Conservation (phyloP, 2,329 filamentous ascomycete species). For the Leptographium lundbergii region DNA sequence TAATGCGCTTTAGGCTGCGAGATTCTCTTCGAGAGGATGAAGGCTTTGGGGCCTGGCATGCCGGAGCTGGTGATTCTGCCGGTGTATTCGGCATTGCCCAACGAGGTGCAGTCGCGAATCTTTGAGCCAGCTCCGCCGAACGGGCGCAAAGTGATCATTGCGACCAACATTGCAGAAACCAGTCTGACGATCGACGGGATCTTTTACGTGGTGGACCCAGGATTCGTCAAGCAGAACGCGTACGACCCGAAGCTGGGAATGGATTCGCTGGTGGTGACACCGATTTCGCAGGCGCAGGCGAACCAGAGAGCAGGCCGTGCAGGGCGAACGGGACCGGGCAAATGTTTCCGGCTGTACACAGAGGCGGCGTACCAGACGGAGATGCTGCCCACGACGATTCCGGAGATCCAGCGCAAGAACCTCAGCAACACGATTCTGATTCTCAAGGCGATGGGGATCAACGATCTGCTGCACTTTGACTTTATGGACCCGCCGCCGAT, state of each 20-base stretch:
- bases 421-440: slow-evolving; percentile 87
- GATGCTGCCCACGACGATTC: slow-evolving; percentile 92
- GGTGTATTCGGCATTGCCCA: slow-evolving; percentile 89
- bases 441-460: slow-evolving; percentile 98
- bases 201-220: slow-evolving; percentile 93
- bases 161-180: slow-evolving; percentile 96
- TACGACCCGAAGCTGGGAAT: slow-evolving; percentile 97
- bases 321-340: slow-evolving; percentile 87
- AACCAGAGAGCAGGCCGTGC: slow-evolving; percentile 89
- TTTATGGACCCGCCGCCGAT: slow-evolving; percentile 98
- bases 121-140: slow-evolving; percentile 87
- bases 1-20: slow-evolving; percentile 44
- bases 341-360: slow-evolving; percentile 91
- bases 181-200: slow-evolving; percentile 97
- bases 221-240: slow-evolving; percentile 94
- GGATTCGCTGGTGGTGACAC: slow-evolving; percentile 91
- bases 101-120: slow-evolving; percentile 85
- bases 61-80: slow-evolving; percentile 88
- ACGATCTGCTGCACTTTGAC: slow-evolving; percentile 91
- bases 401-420: slow-evolving; percentile 93
- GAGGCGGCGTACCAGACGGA: slow-evolving; percentile 92
- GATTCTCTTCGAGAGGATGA: slow-evolving; percentile 90
- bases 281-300: slow-evolving; percentile 92
- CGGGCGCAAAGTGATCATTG: slow-evolving; percentile 86
- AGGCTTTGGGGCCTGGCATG: slow-evolving; percentile 77